phyloP scores from a whole-genome alignment of 1,284 basidiomycete species.

The Ceratobasidium sp. region DNA sequence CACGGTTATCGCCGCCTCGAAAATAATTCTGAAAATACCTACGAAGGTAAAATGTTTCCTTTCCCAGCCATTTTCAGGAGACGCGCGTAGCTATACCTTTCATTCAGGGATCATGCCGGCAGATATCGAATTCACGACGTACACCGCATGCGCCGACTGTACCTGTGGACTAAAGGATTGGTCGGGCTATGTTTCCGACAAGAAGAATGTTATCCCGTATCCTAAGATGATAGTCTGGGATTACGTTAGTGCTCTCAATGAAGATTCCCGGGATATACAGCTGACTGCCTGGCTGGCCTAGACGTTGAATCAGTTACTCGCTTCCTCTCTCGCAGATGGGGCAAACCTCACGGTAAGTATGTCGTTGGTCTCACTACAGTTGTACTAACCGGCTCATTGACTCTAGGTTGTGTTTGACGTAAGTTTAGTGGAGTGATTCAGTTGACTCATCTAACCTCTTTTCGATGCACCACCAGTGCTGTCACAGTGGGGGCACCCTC shows the following conservation, averaged over 20 bases:
- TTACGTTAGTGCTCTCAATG: background rate
- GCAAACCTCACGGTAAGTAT: constrained; percentile 23
- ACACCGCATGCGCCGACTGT: constrained; percentile 4
- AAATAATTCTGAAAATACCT: background rate
- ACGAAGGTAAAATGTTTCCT: constrained; percentile 15
- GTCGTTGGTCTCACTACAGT: too few species aligned
- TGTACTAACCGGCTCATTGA: background rate
- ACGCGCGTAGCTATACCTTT: too few species aligned
- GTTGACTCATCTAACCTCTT: background rate
- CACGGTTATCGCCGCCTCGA: constrained; percentile 25
- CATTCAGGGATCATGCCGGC: constrained; percentile 22
- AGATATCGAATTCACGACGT: background rate
- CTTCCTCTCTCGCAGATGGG: background rate
- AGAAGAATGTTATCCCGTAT: background rate
- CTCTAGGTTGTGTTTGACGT: constrained; percentile 30
- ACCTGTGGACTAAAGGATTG: background rate
- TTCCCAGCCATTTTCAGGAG: background rate
- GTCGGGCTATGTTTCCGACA: background rate
- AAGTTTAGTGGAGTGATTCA: background rate
- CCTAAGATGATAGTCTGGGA: constrained; percentile 13
- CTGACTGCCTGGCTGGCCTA: background rate
- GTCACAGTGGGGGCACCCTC: constrained; percentile 35
- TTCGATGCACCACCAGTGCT: background rate
- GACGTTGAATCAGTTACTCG: constrained; percentile 12
- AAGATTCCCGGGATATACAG: too few species aligned